Evolutionary conservation across 2,329 filamentous ascomycete genomes (phyloP).

Genomic region (Colletotrichum cordylinicola): DNA sequence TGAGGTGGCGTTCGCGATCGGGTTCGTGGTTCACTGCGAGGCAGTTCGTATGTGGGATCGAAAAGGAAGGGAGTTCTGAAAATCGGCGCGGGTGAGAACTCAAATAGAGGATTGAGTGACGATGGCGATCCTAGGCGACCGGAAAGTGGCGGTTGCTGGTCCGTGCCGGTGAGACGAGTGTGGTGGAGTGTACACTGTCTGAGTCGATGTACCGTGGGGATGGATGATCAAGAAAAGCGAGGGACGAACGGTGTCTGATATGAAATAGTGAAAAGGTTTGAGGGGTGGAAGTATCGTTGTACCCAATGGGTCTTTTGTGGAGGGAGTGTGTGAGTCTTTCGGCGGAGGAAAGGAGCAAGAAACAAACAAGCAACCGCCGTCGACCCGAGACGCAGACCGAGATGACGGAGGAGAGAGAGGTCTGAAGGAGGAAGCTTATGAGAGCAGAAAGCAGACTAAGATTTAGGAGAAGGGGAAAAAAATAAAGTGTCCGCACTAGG

Average conservation of each 20-base stretch:
- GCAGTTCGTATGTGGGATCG: background rate
- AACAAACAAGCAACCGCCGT: background rate
- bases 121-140: background rate
- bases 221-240: background rate
- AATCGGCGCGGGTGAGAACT: background rate
- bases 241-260: background rate
- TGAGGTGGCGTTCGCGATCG: background rate
- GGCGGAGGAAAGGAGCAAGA: slow-evolving; percentile 1
- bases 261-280: background rate
- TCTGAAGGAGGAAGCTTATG: slow-evolving; percentile 66
- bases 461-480: slow-evolving; percentile 57
- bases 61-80: background rate
- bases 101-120: background rate
- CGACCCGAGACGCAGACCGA: background rate
- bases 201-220: background rate
- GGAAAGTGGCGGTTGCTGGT: slow-evolving; percentile 17
- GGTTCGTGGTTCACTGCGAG: background rate
- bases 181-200: background rate
- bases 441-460: slow-evolving; percentile 54
- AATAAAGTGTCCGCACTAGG: background rate
- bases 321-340: background rate
- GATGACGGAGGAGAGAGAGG: slow-evolving; percentile 50
- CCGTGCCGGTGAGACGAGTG: slow-evolving; percentile 11
- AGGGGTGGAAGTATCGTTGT: background rate
- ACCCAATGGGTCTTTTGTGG: background rate